Evolutionary conservation across 2,329 filamentous ascomycete genomes (phyloP).

Genomic region (Lizonia empirigonia): DNA sequence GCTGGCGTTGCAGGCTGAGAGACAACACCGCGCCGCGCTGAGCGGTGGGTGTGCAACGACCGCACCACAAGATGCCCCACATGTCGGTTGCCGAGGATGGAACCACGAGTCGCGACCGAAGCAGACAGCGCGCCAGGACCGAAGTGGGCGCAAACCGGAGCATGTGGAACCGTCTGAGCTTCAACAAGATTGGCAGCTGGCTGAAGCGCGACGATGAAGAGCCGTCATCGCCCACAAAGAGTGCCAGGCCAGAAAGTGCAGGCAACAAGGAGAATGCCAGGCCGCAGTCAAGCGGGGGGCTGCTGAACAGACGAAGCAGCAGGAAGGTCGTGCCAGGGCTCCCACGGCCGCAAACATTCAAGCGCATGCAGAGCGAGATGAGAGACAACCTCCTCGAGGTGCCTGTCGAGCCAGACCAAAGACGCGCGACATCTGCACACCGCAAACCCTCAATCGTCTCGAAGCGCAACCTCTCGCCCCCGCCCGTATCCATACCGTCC

Average conservation of each 20-base stretch:
- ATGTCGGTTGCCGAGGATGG: slow-evolving; percentile 27
- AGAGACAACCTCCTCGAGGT: slow-evolving; percentile 73
- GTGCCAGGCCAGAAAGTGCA: slow-evolving; percentile 1
- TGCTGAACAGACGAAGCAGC: slow-evolving; percentile 39
- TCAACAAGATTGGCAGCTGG: slow-evolving; percentile 51
- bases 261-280: slow-evolving; percentile 42
- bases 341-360: slow-evolving; percentile 78
- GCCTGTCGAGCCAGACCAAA: slow-evolving; percentile 67
- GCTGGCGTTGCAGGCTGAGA: slow-evolving; percentile 22
- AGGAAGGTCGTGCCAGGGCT: slow-evolving; percentile 76
- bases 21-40: slow-evolving; percentile 23
- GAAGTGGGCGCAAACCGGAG: slow-evolving; percentile 43
- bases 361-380: slow-evolving; percentile 80
- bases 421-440: slow-evolving; percentile 74
- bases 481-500: slow-evolving; percentile 44
- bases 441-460: slow-evolving; percentile 67
- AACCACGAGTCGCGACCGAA: slow-evolving; percentile 37
- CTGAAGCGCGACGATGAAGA: slow-evolving; percentile 49
- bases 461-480: slow-evolving; percentile 53
- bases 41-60: slow-evolving; percentile 25
- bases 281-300: slow-evolving; percentile 42
- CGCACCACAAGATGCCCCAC: slow-evolving; percentile 33
- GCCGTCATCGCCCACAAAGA: slow-evolving; percentile 25
- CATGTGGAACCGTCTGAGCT: slow-evolving; percentile 46
- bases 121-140: slow-evolving; percentile 43